Base-by-base conservation (phyloP, 768 basidiomycete genomes). In the Lentinula sp. region DNA sequence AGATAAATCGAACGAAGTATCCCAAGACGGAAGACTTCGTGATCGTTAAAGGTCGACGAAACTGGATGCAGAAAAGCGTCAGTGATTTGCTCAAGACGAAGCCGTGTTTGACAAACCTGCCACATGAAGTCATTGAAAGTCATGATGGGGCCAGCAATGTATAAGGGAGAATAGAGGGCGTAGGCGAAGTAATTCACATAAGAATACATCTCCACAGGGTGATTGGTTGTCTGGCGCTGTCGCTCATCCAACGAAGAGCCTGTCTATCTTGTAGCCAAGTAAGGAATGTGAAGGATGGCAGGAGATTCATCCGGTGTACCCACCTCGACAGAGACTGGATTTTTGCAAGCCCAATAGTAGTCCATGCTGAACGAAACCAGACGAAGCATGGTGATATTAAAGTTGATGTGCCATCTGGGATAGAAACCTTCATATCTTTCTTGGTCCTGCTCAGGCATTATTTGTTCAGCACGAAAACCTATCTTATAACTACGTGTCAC, bases 331-430 rank as follows among this genome's bases (percentile, higher is more conserved):
- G 73, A 66, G 10, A 5, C 73, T 23, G 67, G 66, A 4, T 70
- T 65, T 11, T 71, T 76, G 65, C 77, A 84, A 4, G 91, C 84
- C 95, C 95, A 98, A 66, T 92, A 85, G 68, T 89, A 88, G 70
- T 99, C 97, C 84, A 96, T 85, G 63, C 86, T 89, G 76, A 94
- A 99, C 0, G 95, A 95, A 5, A 99, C 80, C 13, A 98, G 80
- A 35, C 96, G 85, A 45, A 98, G 80, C 89, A 95, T 95, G 2
- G 95, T 94, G 65, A 98, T 94, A 71, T 98, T 98, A 79, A 96
- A 98, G 65, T 78, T 84, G 66, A 98, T 80, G 65, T 98, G 85
- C 97, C 97, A 99, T 18, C 94, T 81, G 10, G 95, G 91, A 63
- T 95, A 88, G 16, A 91, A 74, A 5, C 97, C 97, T 70, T 80